Evolutionary conservation across 495 filamentous ascomycete genomes (phyloP).

Genomic region (Neurospora sp.): DNA sequence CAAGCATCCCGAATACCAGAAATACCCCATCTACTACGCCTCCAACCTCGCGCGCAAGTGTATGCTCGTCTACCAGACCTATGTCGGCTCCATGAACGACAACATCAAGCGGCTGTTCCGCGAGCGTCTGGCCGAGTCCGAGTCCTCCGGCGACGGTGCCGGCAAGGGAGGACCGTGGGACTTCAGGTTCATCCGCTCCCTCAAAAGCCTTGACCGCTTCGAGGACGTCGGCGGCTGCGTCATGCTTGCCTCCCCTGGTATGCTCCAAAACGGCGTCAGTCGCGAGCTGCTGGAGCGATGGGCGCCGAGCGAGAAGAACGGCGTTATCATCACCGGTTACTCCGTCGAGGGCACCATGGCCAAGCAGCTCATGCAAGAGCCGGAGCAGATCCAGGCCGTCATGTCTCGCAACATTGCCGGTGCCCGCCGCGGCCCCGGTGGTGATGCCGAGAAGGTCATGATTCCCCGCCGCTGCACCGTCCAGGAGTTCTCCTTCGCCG

Average conservation of each 20-base stretch:
- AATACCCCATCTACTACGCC: slow-evolving; percentile 92
- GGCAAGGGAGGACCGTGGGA: slow-evolving; percentile 88
- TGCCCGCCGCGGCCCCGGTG: slow-evolving; percentile 44
- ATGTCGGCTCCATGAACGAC: slow-evolving; percentile 95
- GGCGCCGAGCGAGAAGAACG: slow-evolving; percentile 91
- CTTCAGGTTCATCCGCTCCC: slow-evolving; percentile 78
- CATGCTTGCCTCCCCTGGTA: slow-evolving; percentile 94
- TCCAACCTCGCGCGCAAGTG: slow-evolving; percentile 88
- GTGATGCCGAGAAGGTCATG: slow-evolving; percentile 69
- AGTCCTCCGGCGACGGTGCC: slow-evolving; percentile 57
- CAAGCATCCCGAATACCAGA: slow-evolving; percentile 74
- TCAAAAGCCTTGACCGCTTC: slow-evolving; percentile 88
- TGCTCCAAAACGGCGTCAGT: slow-evolving; percentile 92
- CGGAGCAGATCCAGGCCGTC: slow-evolving; percentile 82
- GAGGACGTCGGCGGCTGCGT: slow-evolving; percentile 94
- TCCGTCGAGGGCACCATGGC: slow-evolving; percentile 98
- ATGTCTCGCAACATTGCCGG: slow-evolving; percentile 60
- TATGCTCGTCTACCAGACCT: slow-evolving; percentile 98
- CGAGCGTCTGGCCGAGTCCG: slow-evolving; percentile 77
- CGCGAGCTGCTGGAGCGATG: slow-evolving; percentile 87
- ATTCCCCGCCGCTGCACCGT: slow-evolving; percentile 86
- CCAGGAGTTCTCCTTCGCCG: slow-evolving; percentile 87
- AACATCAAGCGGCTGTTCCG: slow-evolving; percentile 89
- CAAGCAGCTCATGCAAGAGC: slow-evolving; percentile 85
- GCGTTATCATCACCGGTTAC: slow-evolving; percentile 95